Evolutionary conservation across 352 stramenopile genomes (phyloP).

Genomic region (Phytophthora sansomeana): DNA sequence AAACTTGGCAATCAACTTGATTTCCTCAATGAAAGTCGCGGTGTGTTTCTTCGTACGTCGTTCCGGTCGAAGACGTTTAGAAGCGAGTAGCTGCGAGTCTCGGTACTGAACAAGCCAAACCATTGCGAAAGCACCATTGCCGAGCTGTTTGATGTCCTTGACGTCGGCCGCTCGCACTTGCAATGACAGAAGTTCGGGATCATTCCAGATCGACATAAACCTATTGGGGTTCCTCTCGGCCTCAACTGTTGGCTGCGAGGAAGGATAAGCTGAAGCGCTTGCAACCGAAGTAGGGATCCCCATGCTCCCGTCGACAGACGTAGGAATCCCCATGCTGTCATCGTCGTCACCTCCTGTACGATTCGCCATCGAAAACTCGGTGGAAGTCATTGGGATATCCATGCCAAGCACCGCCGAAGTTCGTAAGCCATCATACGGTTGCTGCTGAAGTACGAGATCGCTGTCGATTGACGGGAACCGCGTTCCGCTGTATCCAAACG

Average conservation of each 20-base stretch:
- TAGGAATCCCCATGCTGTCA: slow-evolving; percentile 27
- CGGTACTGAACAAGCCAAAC: slow-evolving; percentile 43
- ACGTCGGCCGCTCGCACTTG: slow-evolving; percentile 36
- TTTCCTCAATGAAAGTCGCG: slow-evolving; percentile 49
- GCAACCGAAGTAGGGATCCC: slow-evolving; percentile 21
- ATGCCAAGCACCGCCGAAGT: slow-evolving; percentile 20
- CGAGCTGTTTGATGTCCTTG: slow-evolving; percentile 35
- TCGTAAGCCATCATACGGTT: slow-evolving; percentile 22
- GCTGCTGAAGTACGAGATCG: slow-evolving; percentile 28
- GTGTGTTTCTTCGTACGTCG: slow-evolving; percentile 35
- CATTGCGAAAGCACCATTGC: slow-evolving; percentile 35
- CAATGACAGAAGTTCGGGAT: slow-evolving; percentile 35
- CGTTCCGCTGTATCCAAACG: slow-evolving; percentile 20
- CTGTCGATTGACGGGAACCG: slow-evolving; percentile 33
- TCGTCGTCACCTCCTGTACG: slow-evolving; percentile 12
- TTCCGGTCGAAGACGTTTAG: slow-evolving; percentile 38
- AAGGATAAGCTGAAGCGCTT: slow-evolving; percentile 15
- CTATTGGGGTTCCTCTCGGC: slow-evolving; percentile 1
- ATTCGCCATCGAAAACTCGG: slow-evolving; percentile 29
- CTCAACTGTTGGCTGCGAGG: slow-evolving; percentile 14
- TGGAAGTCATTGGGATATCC: slow-evolving; percentile 35
- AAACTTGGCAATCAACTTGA: slow-evolving; percentile 54
- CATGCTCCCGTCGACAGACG: slow-evolving; percentile 23
- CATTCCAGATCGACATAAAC: slow-evolving; percentile 40
- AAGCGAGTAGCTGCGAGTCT: slow-evolving; percentile 33